Conservation (phyloP, 805 yeast genomes). For the Starmerella potacharoeniae region DNA sequence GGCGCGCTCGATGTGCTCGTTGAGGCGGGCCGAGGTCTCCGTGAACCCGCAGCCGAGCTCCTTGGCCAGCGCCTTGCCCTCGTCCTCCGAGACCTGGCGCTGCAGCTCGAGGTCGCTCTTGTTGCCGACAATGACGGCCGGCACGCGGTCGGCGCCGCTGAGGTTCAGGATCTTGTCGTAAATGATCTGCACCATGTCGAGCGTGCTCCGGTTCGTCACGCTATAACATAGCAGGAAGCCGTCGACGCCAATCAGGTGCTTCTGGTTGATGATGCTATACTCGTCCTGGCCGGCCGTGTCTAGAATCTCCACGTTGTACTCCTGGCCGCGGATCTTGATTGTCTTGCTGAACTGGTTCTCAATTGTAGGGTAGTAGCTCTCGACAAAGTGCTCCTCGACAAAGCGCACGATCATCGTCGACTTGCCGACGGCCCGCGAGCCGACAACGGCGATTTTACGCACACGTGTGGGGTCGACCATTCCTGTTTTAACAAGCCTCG, state of each 20-base stretch:
- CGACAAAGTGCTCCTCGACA: slow-evolving; percentile 81
- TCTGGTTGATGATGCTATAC: slow-evolving; percentile 66
- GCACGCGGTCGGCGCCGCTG: slow-evolving; percentile 52
- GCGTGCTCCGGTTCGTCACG: slow-evolving; percentile 64
- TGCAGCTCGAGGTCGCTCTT: slow-evolving; percentile 59
- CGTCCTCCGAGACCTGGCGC: slow-evolving; percentile 46
- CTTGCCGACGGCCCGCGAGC: slow-evolving; percentile 77
- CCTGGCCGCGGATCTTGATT: slow-evolving; percentile 57
- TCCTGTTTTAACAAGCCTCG: background rate
- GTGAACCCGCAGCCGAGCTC: slow-evolving; percentile 60
- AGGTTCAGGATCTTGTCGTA: slow-evolving; percentile 72
- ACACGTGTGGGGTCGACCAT: slow-evolving; percentile 25
- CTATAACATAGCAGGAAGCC: slow-evolving; percentile 77
- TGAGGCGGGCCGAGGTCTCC: slow-evolving; percentile 74
- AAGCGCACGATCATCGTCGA: slow-evolving; percentile 75
- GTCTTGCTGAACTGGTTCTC: slow-evolving; percentile 72
- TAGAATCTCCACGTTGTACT: slow-evolving; percentile 69
- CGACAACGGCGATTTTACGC: slow-evolving; percentile 73
- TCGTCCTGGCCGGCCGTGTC: slow-evolving; percentile 95
- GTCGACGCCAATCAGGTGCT: slow-evolving; percentile 67
- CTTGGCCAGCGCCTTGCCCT: slow-evolving; percentile 51
- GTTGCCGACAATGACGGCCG: slow-evolving; percentile 69
- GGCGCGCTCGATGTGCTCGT: slow-evolving; percentile 53
- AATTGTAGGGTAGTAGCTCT: slow-evolving; percentile 81
- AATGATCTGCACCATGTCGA: slow-evolving; percentile 62